These are phyloP conservation scores for Gomphus sp. DNA, from an alignment of 1,284 basidiomycete genomes.

Conservation along the genomic window DNA sequence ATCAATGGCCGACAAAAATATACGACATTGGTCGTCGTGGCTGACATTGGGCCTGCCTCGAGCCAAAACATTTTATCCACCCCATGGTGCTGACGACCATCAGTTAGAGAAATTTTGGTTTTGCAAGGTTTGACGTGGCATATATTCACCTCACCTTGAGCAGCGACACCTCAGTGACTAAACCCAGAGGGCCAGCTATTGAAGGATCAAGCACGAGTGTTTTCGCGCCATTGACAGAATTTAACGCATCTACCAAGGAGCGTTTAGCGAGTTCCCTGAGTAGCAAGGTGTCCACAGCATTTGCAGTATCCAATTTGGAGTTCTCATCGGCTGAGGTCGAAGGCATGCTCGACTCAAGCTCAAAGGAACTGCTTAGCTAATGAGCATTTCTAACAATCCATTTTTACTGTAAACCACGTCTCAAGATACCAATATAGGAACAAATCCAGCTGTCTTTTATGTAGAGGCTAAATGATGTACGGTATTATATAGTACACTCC, in stretches of 20 bases:
- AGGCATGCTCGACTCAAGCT: not conserved
- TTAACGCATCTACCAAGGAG: constrained; percentile 71
- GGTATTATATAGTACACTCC: not conserved
- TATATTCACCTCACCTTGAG: constrained; percentile 59
- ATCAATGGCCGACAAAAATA: constrained; percentile 90
- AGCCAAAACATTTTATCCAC: constrained; percentile 99
- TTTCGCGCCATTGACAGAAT: constrained; percentile 89
- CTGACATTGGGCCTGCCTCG: constrained; percentile 77
- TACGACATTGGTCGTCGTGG: constrained; percentile 82
- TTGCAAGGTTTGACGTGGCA: not conserved
- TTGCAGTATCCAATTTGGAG: constrained; percentile 22
- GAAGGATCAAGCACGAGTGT: constrained; percentile 88
- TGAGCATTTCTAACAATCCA: too few relatives aligned
- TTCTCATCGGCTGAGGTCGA: not conserved
- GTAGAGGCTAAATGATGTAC: too few relatives aligned
- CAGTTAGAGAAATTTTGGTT: not conserved
- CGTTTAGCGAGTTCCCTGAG: constrained; percentile 73
- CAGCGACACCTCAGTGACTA: constrained; percentile 86
- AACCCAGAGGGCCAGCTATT: constrained; percentile 85
- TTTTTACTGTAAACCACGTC: too few relatives aligned
- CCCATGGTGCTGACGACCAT: constrained; percentile 72
- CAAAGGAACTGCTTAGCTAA: too few relatives aligned
- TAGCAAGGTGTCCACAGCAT: constrained; percentile 54
- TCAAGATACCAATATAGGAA: too few relatives aligned
- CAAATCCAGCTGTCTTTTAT: too few relatives aligned